Evolutionary conservation across 768 basidiomycete species (phyloP), one percentile per base, ranked within the genome.

Genomic region (Coprinopsis cinerea): DNA sequence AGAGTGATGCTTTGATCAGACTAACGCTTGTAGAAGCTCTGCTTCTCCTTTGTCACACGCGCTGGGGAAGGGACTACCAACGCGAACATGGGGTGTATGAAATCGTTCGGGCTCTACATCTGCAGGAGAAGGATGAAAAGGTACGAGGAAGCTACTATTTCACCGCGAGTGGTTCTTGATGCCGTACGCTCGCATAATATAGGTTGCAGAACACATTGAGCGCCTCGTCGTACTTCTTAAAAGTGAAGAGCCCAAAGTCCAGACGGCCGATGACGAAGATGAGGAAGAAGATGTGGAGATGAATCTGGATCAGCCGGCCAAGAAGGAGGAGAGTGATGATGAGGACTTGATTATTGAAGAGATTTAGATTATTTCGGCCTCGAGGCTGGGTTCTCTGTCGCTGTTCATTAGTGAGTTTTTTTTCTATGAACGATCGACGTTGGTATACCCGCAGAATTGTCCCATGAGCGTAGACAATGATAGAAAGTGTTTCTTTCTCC

Each of bases 201-300:
- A 95, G 91, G 81, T 95, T 41, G 80, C 83, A 2, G 91, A 92
- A 62, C 84, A 87, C 37, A 87, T 96, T 34, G 91, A 92, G 59
- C 81, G 92, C 14, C 70, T 98, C 6, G 96, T 97, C 2, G 84
- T 78, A 54, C 67, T 97, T n/a, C 63, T 99, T 30, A 82, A 93
- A 58, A 77, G 90, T 1, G 79, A 84, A 0, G 92, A 94, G 61
- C 80, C 77, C 2, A 66, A 71, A 3, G 71, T 78, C 7, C 74
- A 73, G 7, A 55, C 62, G 3, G 59, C 58, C n/a, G 71, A 75
- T 32, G 68, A 65, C 43, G n/a, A n/a, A n/a, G 67, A 61, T 15
- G 67, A 64, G 41, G 64, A 59, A 20, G 60, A 44, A 10, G 59
- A 7, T 30, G 41, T 43, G 4, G 41, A 43, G 4, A 23, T 4